Evolutionary conservation across 2,329 filamentous ascomycete genomes (phyloP).

Genomic region (Aspergillus carbonarius): DNA sequence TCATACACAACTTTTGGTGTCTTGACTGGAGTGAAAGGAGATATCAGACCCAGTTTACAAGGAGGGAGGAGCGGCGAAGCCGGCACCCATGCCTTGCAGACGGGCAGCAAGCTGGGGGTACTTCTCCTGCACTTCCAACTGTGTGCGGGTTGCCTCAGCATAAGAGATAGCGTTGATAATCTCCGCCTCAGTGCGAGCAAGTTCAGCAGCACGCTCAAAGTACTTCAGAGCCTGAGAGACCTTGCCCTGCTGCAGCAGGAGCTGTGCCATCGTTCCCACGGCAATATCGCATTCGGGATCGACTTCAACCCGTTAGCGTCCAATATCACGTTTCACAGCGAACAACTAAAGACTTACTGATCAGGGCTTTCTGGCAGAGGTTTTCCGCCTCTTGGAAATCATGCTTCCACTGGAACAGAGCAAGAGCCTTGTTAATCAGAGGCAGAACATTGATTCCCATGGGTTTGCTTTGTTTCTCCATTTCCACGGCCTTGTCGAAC

Average conservation of each 20-base stretch:
- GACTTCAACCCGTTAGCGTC: constrained; percentile 56
- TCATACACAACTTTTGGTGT: neutral
- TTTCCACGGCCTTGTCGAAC: constrained; percentile 97
- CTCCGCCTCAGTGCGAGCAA: constrained; percentile 90
- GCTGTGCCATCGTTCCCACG: constrained; percentile 96
- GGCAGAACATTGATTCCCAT: constrained; percentile 97
- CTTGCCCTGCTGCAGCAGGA: constrained; percentile 96
- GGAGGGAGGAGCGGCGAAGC: constrained; percentile 35
- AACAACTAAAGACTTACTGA: constrained; percentile 65
- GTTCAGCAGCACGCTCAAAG: constrained; percentile 93
- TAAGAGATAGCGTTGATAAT: constrained; percentile 96
- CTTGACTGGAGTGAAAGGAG: neutral
- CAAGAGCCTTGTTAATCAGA: constrained; percentile 96
- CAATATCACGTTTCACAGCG: neutral
- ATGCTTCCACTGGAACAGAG: constrained; percentile 97
- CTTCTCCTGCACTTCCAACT: constrained; percentile 87
- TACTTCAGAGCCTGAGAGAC: constrained; percentile 93
- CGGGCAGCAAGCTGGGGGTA: constrained; percentile 77
- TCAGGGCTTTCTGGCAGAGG: constrained; percentile 93
- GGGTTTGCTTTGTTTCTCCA: constrained; percentile 93
- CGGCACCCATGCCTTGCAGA: constrained; percentile 60
- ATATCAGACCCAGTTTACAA: constrained; percentile 26
- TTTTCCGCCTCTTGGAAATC: constrained; percentile 94
- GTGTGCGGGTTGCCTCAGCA: constrained; percentile 92
- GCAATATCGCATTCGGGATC: constrained; percentile 99